phyloP scores from a whole-genome alignment of 2,329 filamentous ascomycete genomes.

The Penicillium sumatraense region DNA sequence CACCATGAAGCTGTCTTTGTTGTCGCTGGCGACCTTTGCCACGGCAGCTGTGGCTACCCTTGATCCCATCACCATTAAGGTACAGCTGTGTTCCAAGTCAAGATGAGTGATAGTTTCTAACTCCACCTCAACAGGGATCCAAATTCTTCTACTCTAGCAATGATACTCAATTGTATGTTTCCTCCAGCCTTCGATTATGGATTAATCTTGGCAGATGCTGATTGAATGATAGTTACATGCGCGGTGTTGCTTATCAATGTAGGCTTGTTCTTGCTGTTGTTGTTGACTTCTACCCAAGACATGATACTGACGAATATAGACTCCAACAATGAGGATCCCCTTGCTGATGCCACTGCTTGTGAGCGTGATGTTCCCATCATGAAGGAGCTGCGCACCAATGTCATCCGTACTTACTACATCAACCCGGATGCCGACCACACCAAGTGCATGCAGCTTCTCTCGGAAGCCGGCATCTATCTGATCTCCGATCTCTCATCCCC shows the following conservation, averaged over 20 bases:
- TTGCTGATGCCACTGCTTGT: conserved; percentile 72
- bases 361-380: conserved; percentile 82
- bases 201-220: conserved; percentile 32
- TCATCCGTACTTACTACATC: conserved; percentile 89
- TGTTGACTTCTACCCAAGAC: not conserved
- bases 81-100: conserved; percentile 33
- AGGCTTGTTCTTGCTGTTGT: conserved; percentile 35
- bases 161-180: conserved; percentile 66
- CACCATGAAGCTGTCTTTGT: conserved; percentile 56
- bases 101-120: not conserved
- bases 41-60: conserved; percentile 54
- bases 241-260: conserved; percentile 88
- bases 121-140: conserved; percentile 57
- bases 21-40: conserved; percentile 56
- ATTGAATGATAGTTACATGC: conserved; percentile 68
- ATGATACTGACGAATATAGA: conserved; percentile 36
- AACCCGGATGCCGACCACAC: conserved; percentile 77
- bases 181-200: conserved; percentile 50
- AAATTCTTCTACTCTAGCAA: conserved; percentile 88
- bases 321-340: conserved; percentile 63
- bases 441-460: conserved; percentile 79
- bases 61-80: conserved; percentile 66
- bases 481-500: conserved; percentile 87
- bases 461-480: conserved; percentile 87
- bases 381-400: conserved; percentile 78